Percentiles rank a stretch among this genome's conserved stretches.
phyloP scores from a whole-genome alignment of 257 asterid genomes.

The Gentiana macrophylla region DNA sequence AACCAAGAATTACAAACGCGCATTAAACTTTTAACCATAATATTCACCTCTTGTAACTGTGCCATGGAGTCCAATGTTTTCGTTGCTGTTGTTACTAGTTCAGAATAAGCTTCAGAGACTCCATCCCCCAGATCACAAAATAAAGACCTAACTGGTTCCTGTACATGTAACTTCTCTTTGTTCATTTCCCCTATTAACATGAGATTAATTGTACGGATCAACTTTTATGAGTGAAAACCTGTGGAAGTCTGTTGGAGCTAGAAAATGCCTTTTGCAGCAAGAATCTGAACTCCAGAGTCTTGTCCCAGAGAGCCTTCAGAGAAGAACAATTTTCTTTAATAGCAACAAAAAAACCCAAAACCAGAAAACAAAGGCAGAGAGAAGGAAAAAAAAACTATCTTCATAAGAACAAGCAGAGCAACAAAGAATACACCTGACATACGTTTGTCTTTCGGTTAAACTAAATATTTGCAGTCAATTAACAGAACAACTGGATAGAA shows the following conservation, averaged over 20 bases:
- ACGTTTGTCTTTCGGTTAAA: no score
- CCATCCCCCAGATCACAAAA: conserved; percentile 38
- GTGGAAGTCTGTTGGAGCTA: conserved; percentile 85
- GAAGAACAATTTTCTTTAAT: background rate
- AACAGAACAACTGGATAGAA: no score
- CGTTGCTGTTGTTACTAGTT: conserved; percentile 58
- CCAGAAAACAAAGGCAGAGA: no score
- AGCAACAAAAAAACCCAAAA: background rate
- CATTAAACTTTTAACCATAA: background rate
- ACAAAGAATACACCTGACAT: no score
- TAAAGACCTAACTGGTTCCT: conserved; percentile 72
- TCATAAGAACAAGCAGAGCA: no score
- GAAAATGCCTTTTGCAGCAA: conserved; percentile 81
- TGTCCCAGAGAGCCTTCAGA: conserved; percentile 90
- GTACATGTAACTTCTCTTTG: conserved; percentile 13
- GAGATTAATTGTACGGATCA: background rate
- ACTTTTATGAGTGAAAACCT: conserved; percentile 36
- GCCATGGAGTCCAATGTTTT: conserved; percentile 64
- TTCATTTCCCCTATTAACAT: background rate
- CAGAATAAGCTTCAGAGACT: conserved; percentile 65
- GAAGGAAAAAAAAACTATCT: no score
- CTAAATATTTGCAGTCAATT: no score
- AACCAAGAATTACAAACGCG: background rate
- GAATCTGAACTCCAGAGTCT: conserved; percentile 86
- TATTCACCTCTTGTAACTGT: conserved; percentile 67